These are phyloP conservation scores for Yamadazyma conglobata DNA, from an alignment of 1,139 yeast genomes.

Conservation along the genomic window DNA sequence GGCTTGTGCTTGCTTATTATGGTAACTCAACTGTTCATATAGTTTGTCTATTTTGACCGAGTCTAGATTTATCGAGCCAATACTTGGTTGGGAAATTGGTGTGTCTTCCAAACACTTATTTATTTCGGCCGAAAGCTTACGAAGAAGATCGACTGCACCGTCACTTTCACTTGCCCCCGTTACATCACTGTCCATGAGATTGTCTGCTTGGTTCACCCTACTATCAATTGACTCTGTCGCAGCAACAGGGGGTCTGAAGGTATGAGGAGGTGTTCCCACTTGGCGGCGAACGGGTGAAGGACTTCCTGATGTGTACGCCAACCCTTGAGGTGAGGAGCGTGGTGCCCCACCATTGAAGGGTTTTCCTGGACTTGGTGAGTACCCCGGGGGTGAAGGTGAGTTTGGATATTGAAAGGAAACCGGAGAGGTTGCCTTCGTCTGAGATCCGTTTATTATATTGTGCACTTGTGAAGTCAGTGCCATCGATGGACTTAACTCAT, in stretches of 20 bases:
- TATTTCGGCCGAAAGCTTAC: no score
- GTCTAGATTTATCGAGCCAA: slow-evolving; percentile 14
- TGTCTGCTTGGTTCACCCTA: slow-evolving; percentile 3
- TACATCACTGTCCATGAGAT: slow-evolving; percentile 22
- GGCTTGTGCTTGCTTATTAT: slow-evolving; percentile 36
- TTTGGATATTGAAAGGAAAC: neutral
- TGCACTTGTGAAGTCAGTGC: neutral
- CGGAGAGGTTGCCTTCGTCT: no score
- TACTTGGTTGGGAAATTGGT: slow-evolving; percentile 8
- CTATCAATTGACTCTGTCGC: neutral
- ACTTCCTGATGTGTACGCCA: no score
- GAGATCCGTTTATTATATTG: no score
- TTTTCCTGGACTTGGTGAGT: no score
- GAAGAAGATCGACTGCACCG: no score
- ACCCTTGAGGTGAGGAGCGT: no score
- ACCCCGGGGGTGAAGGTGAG: slow-evolving; percentile 5
- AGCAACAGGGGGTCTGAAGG: no score
- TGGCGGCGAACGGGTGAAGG: no score
- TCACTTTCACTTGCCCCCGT: no score
- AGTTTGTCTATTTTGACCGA: slow-evolving; percentile 26
- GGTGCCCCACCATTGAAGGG: no score
- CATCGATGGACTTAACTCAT: neutral
- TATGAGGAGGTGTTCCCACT: no score
- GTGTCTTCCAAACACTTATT: slow-evolving; percentile 19
- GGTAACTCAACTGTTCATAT: slow-evolving; percentile 32